Percentiles rank a stretch among this genome's conserved stretches.
These are phyloP conservation scores for Mytilinidion resinicola DNA, from an alignment of 495 filamentous ascomycete species.

Conservation along the genomic window DNA sequence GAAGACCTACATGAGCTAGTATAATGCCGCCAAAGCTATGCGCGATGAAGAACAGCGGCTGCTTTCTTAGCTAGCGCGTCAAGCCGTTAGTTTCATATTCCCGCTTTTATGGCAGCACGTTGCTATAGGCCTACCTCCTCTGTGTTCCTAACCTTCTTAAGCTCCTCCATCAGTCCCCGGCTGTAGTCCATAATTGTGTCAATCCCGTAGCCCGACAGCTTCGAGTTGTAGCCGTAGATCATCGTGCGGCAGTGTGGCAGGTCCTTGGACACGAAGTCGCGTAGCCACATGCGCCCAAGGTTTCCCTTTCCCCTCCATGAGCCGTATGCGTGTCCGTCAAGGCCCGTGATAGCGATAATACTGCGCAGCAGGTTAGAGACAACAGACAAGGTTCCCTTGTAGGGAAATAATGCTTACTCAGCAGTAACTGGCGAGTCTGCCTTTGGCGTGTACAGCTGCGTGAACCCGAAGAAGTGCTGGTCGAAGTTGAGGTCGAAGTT, in stretches of 20 bases:
- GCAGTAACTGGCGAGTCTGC: constrained; percentile 2
- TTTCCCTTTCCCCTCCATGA: constrained; percentile 16
- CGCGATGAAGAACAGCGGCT: constrained; percentile 8
- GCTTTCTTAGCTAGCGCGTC: not conserved
- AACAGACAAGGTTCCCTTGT: not conserved
- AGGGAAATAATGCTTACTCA: constrained; percentile 7
- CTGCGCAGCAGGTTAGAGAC: not conserved
- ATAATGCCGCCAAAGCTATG: constrained; percentile 7
- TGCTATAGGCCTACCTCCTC: constrained; percentile 3
- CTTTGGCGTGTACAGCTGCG: constrained; percentile 15
- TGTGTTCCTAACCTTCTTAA: no score
- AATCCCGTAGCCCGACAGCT: constrained; percentile 7
- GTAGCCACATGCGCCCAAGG: constrained; percentile 11
- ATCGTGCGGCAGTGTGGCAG: constrained; percentile 7
- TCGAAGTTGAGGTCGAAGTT: no score
- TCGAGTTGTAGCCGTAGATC: constrained; percentile 16
- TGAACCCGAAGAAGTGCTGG: constrained; percentile 19
- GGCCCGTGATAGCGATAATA: constrained; percentile 10
- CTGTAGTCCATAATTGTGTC: constrained; percentile 18
- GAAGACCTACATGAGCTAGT: not conserved
- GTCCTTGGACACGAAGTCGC: constrained; percentile 11
- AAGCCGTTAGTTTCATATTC: not conserved
- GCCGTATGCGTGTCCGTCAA: constrained; percentile 10
- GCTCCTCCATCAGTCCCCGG: constrained; percentile 8
- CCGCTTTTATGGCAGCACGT: not conserved